Conservation (phyloP, 129 eudicot genomes). For the Smallanthus sonchifolius region DNA sequence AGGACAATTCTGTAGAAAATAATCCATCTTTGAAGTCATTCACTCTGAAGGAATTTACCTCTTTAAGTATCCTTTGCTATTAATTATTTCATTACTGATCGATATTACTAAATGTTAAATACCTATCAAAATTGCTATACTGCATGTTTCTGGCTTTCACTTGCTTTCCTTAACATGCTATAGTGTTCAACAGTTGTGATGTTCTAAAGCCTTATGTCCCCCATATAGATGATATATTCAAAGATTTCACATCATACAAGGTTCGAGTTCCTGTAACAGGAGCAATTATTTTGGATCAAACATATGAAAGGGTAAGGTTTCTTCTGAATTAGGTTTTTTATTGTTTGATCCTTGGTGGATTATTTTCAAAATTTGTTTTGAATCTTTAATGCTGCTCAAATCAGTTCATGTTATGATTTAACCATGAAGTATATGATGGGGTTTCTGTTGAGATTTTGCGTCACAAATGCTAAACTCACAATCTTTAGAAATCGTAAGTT, state of each 20-base stretch:
- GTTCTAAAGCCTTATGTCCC: constrained; percentile 93
- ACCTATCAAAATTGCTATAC: not conserved
- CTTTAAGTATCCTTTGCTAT: constrained; percentile 77
- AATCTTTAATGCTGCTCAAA: not conserved
- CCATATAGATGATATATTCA: constrained; percentile 92
- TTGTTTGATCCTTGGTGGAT: constrained; percentile 9
- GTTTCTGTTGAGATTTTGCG: not conserved
- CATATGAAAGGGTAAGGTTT: constrained; percentile 78
- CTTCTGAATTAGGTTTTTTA: not conserved
- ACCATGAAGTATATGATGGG: not conserved
- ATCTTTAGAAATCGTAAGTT: not conserved
- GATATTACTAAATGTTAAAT: not conserved
- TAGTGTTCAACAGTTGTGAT: constrained; percentile 97
- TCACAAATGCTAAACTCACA: not conserved
- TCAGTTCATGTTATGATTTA: not conserved
- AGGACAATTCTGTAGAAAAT: constrained; percentile 90
- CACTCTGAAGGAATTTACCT: constrained; percentile 88
- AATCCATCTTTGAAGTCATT: constrained; percentile 93
- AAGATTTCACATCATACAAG: constrained; percentile 97
- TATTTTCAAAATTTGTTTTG: not conserved
- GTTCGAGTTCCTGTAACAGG: constrained; percentile 99
- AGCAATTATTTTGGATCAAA: constrained; percentile 91
- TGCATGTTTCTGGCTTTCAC: not conserved
- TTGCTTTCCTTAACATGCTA: constrained; percentile 52
- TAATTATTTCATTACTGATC: not conserved